Evolutionary conservation across 805 yeast species (phyloP).

Genomic region (Nakazawaea pomicola): DNA sequence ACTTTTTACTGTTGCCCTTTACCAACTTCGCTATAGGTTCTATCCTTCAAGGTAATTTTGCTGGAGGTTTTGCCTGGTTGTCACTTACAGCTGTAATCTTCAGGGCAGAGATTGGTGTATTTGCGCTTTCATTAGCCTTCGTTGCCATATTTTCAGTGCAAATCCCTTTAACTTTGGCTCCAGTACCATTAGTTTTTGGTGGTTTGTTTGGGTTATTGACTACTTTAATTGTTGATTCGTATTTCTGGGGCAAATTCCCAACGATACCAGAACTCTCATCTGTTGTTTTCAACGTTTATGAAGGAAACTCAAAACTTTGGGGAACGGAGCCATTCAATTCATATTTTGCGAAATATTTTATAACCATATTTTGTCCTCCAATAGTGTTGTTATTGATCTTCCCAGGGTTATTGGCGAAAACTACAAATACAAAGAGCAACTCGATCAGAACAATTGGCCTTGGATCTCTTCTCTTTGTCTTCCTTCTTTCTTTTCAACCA

Average conservation of each 20-base stretch:
- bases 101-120: slow-evolving; percentile 62
- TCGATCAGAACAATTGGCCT: slow-evolving; percentile 40
- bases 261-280: slow-evolving; percentile 69
- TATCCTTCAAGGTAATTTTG: slow-evolving; percentile 42
- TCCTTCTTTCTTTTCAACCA: slow-evolving; percentile 70
- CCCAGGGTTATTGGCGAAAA: slow-evolving; percentile 27
- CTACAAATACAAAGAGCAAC: slow-evolving; percentile 24
- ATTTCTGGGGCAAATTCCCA: slow-evolving; percentile 56
- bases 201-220: slow-evolving; percentile 41
- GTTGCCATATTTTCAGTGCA: slow-evolving; percentile 44
- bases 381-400: slow-evolving; percentile 34
- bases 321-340: slow-evolving; percentile 73
- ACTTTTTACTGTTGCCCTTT: slow-evolving; percentile 75
- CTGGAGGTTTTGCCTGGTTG: slow-evolving; percentile 47
- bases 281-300: slow-evolving; percentile 68
- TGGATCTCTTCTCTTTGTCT: slow-evolving; percentile 51
- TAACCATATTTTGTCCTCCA: slow-evolving; percentile 40
- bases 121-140: slow-evolving; percentile 45
- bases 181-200: slow-evolving; percentile 43
- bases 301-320: slow-evolving; percentile 75
- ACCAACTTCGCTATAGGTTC: slow-evolving; percentile 51
- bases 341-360: slow-evolving; percentile 56
- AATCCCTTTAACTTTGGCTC: slow-evolving; percentile 33
- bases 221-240: slow-evolving; percentile 58
- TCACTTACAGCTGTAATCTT: slow-evolving; percentile 64